Evolutionary conservation across 75 land plant species (phyloP), one percentile per base, ranked within the genome.

Genomic region (Pinus tabuliformis): DNA sequence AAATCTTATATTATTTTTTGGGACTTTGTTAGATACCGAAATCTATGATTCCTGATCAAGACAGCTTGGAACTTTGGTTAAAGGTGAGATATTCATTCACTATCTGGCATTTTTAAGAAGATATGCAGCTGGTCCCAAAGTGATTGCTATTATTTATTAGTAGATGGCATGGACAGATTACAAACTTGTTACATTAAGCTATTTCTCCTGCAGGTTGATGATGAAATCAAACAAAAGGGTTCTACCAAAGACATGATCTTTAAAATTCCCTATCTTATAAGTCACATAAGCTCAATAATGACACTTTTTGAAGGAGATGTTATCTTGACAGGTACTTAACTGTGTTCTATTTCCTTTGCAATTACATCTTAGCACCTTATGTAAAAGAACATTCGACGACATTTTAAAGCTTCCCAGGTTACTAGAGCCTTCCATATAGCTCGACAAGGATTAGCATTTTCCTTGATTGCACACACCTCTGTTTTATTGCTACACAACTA

Each of bases 31-130:
- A 96, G 99, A 85, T 96, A 56, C 85, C 94, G 11, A 86, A 79
- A 73, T 75, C 85, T n/a, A 36, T 73, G 62, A 80, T 96, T 57
- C 76, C 83, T n/a, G 82, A 92, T 62, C 89, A 85, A 58, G 78
- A 91, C 83, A 81, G 93, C 79, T 28, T 96, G 74, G 96, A 96
- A 79, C 75, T 96, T 33, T 96, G 99, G 99, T 78, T 93, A 68
- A 94, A 93, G 99, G 99, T 95, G 54, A 21, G 58, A 20, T 49
- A 33, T 33, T 58, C 3, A 9, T 26, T 56, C 56, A 6, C 61
- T 66, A n/a, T 56, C 24, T 33, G 2, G 17, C 58, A 2, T 56
- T 18, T 54, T 52, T 8, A 39, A 37, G 11, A 75, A 14, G 22
- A 26, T 30, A 42, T 17, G 6, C 65, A 54, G 33, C 7, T 73